phyloP scores from a whole-genome alignment of 768 basidiomycete genomes.

The Lepiota venenata region DNA sequence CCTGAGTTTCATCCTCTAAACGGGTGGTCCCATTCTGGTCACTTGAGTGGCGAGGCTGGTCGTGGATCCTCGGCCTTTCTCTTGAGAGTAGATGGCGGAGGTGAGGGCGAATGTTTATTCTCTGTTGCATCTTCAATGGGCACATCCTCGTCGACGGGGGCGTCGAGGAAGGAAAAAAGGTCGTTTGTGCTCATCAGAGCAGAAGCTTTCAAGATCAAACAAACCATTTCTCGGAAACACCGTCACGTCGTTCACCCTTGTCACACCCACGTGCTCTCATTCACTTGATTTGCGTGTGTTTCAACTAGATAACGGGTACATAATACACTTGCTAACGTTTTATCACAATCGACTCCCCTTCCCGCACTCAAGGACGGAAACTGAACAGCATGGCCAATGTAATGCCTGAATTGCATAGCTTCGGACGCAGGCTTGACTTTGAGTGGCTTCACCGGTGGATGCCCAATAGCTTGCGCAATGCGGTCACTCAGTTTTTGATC shows the following conservation, averaged over 20 bases:
- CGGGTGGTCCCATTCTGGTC: constrained; percentile 19
- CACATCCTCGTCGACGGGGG: constrained; percentile 30
- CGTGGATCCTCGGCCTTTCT: constrained; percentile 36
- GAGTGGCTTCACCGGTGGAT: constrained; percentile 55
- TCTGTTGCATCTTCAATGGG: constrained; percentile 4
- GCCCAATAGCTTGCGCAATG: constrained; percentile 72
- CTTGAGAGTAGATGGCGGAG: constrained; percentile 29
- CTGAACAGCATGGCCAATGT: constrained; percentile 27
- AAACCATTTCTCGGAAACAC: neutral
- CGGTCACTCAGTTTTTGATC: constrained; percentile 72
- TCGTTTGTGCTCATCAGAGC: constrained; percentile 46
- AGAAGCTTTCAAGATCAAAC: neutral
- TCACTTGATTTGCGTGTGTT: too few species aligned
- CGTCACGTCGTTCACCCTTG: too few species aligned
- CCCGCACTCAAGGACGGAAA: neutral
- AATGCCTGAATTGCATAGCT: constrained; percentile 50
- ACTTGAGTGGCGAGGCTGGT: constrained; percentile 13
- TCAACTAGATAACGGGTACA: too few species aligned
- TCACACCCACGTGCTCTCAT: too few species aligned
- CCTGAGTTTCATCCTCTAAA: constrained; percentile 23
- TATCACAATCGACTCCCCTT: neutral
- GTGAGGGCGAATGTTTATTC: constrained; percentile 19
- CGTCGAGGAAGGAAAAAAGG: constrained; percentile 69
- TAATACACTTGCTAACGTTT: too few species aligned
- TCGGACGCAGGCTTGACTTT: constrained; percentile 56